Conservation (phyloP, 257 asterid species). For the Jacaranda copaia region DNA sequence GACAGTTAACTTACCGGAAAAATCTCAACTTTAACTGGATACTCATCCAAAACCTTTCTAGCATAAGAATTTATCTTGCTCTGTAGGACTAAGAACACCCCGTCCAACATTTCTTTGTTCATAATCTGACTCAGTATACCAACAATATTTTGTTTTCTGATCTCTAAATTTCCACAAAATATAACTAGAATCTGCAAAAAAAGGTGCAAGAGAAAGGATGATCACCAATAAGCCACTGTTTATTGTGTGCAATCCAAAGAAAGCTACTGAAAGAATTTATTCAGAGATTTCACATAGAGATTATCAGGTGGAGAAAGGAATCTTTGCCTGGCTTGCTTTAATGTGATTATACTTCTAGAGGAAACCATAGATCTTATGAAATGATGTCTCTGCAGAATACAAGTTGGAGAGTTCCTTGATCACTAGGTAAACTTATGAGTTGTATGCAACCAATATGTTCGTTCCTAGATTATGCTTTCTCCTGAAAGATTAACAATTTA, state of each 20-base stretch:
- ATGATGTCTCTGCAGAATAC: no score
- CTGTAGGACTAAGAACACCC: slow-evolving; percentile 54
- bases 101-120: slow-evolving; percentile 52
- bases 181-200: slow-evolving; percentile 48
- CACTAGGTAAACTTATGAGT: no score
- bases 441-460: no score
- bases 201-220: slow-evolving; percentile 7
- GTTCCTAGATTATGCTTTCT: no score
- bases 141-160: slow-evolving; percentile 39
- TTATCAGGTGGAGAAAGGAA: neutral
- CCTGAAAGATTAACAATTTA: no score
- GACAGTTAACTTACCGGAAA: slow-evolving; percentile 45
- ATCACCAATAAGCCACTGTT: neutral
- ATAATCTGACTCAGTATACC: slow-evolving; percentile 48
- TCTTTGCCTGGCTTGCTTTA: no score
- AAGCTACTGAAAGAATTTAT: neutral
- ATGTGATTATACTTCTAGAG: neutral
- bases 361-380: no score
- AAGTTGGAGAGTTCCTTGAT: no score
- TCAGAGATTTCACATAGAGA: neutral
- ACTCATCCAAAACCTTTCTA: slow-evolving; percentile 48
- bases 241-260: neutral
- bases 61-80: slow-evolving; percentile 54
- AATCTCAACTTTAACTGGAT: slow-evolving; percentile 52
- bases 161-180: slow-evolving; percentile 49